A percentile compares a stretch with the other conserved stretches of the same genome.
These are phyloP conservation scores for Raffaelea albimanens DNA, from an alignment of 2,329 filamentous ascomycete genomes.

Conservation along the genomic window DNA sequence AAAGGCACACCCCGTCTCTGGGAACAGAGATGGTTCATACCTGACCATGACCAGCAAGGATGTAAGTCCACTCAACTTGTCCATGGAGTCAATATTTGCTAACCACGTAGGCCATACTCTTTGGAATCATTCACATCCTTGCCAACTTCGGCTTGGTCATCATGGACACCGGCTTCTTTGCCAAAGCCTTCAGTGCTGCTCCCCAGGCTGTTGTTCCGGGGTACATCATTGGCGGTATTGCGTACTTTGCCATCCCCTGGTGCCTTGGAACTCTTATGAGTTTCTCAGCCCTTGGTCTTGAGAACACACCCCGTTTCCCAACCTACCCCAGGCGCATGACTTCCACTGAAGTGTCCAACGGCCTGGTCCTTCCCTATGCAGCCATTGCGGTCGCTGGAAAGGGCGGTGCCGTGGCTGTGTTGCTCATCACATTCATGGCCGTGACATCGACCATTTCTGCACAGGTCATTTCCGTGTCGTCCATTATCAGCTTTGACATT, in stretches of 20 bases:
- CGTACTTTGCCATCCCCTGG: constrained; percentile 27
- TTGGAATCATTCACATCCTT: constrained; percentile 36
- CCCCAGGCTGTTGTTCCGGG: constrained; percentile 27
- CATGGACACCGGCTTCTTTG: constrained; percentile 43
- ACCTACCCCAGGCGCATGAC: constrained; percentile 21
- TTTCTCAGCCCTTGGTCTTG: constrained; percentile 22
- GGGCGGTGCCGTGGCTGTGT: constrained; percentile 58
- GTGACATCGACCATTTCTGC: constrained; percentile 51
- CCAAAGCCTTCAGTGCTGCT: constrained; percentile 35
- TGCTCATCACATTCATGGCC: constrained; percentile 67
- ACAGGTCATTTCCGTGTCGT: constrained; percentile 43
- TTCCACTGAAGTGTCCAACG: constrained; percentile 18
- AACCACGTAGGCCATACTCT: constrained; percentile 23
- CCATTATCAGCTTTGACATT: constrained; percentile 44
- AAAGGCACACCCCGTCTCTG: constrained; percentile 19
- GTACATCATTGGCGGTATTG: constrained; percentile 20
- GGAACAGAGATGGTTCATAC: constrained; percentile 25
- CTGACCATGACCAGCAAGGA: constrained; percentile 25
- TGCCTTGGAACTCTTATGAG: constrained; percentile 25
- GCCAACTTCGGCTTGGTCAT: constrained; percentile 37
- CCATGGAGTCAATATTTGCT: too few relatives aligned
- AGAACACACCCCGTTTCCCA: constrained; percentile 16
- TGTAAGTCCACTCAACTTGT: constrained; percentile 9
- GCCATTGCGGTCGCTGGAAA: constrained; percentile 60
- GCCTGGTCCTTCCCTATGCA: constrained; percentile 30